Evolutionary conservation across 2,329 filamentous ascomycete species (phyloP), one percentile per base, ranked within the genome.

Genomic region (Parastagonospora nodorum): DNA sequence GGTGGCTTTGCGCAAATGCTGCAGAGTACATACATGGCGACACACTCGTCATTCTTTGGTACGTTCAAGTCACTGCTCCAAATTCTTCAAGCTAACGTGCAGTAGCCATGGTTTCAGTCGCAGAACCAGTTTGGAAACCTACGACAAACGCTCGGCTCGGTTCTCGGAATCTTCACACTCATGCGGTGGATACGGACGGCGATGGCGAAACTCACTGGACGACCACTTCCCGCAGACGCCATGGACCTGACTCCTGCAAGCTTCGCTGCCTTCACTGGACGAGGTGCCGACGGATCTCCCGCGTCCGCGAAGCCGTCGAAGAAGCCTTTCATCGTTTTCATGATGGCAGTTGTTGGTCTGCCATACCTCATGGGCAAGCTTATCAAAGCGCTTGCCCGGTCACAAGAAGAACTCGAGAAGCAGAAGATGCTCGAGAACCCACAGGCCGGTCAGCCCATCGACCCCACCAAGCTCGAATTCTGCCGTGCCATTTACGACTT

Each of bases 1-100:
- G 92, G 92, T 15, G 94, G 95, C 0, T 97, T 99, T 71, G 91
- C 95, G 10, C 94, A 99, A 79, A 99, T 99, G 94, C 82, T 99
- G 27, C 94, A 99, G 77, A 97, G 94, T 79, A 97, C 94, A 9
- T 99, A 97, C 68, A 99, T 99, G 95, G 94, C 95, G 28, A 99
- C 94, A 0, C 94, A 99, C 75, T 97, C 92, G 5, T 96, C 91
- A 46, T 99, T 99, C 76, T 99, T 97, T 68, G 92, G 92, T 96
- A 83, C 67, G 88, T 76, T 11, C 12, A 12, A 3, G 24, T 11
- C 19, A 6, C 19, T 9, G 5, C 37, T 42, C 35, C 15, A 4
- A 30, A 33, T 5, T 30, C 32, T 36, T 14, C 38, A 45, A 35
- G 29, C 60, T 69, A 55, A 70, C 48, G n/a, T 36, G 1, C 2